A percentile compares a stretch with the other conserved stretches of the same genome.
These are phyloP conservation scores for Ambrosia artemisiifolia DNA, from an alignment of 129 eudicot species.

Conservation along the genomic window DNA sequence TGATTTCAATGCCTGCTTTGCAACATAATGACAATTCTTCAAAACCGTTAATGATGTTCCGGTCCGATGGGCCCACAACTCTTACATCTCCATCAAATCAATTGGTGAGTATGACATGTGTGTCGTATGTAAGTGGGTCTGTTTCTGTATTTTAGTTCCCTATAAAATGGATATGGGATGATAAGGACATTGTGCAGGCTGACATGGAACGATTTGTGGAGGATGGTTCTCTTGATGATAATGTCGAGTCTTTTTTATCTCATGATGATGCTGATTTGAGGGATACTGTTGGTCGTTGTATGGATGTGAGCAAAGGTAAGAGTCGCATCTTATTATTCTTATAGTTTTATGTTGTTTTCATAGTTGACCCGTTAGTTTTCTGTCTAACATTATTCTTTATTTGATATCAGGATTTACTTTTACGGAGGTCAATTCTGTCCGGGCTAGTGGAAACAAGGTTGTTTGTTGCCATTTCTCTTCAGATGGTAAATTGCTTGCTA, in stretches of 20 bases:
- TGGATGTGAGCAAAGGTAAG: slow-evolving; percentile 89
- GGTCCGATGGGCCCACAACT: slow-evolving; percentile 62
- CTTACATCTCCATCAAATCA: slow-evolving; percentile 89
- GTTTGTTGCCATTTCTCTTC: slow-evolving; percentile 95
- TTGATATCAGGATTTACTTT: slow-evolving; percentile 68
- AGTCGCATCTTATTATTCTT: background rate
- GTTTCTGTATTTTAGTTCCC: slow-evolving; percentile 19
- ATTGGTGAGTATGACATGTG: slow-evolving; percentile 58
- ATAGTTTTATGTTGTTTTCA: background rate
- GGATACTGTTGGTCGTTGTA: slow-evolving; percentile 77
- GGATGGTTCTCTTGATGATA: slow-evolving; percentile 94
- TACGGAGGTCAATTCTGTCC: slow-evolving; percentile 73
- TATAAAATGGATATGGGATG: slow-evolving; percentile 54
- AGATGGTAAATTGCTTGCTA: slow-evolving; percentile 95
- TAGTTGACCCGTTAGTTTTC: background rate
- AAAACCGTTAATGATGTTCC: slow-evolving; percentile 84
- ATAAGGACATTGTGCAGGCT: slow-evolving; percentile 76
- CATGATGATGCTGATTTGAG: slow-evolving; percentile 89
- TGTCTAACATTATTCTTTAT: background rate
- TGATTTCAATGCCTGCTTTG: slow-evolving; percentile 63
- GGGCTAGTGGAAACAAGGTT: slow-evolving; percentile 87
- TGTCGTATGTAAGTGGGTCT: background rate
- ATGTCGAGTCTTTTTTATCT: slow-evolving; percentile 91
- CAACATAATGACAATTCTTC: slow-evolving; percentile 61
- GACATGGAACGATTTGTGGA: slow-evolving; percentile 98